phyloP scores from a whole-genome alignment of 1,284 basidiomycete species.

The Ustilago cynodontis region DNA sequence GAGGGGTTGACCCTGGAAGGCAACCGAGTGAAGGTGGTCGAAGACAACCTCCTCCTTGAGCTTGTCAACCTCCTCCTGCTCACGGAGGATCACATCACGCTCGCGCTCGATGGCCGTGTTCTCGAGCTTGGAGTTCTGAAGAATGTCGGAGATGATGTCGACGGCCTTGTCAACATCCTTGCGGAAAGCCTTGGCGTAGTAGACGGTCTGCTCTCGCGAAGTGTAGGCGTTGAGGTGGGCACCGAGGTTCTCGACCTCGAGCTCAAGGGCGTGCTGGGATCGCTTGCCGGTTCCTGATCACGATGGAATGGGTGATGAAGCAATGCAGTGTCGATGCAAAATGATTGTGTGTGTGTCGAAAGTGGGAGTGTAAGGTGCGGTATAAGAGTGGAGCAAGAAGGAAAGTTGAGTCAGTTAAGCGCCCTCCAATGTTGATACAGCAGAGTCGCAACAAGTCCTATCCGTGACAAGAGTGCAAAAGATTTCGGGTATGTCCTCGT shows the following conservation, averaged over 20 bases:
- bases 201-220: conserved; percentile 98
- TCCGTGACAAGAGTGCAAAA: background rate
- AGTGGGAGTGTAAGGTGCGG: background rate
- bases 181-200: conserved; percentile 98
- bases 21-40: conserved; percentile 95
- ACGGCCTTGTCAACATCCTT: conserved; percentile 92
- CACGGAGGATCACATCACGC: conserved; percentile 94
- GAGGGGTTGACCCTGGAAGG: conserved; percentile 94
- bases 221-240: conserved; percentile 99
- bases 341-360: background rate
- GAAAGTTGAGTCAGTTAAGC: background rate
- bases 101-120: conserved; percentile 89
- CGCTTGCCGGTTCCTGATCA: conserved; percentile 83
- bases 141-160: conserved; percentile 97
- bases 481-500: background rate
- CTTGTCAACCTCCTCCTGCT: conserved; percentile 99
- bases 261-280: conserved; percentile 89
- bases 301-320: background rate
- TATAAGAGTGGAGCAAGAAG: background rate
- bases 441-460: background rate
- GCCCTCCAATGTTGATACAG: background rate
- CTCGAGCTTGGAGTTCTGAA: conserved; percentile 97
- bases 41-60: conserved; percentile 98
- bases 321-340: background rate
- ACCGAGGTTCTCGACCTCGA: conserved; percentile 98